These are phyloP conservation scores for Aureobasidium sp. DNA, from an alignment of 2,329 filamentous ascomycete genomes.

Conservation along the genomic window DNA sequence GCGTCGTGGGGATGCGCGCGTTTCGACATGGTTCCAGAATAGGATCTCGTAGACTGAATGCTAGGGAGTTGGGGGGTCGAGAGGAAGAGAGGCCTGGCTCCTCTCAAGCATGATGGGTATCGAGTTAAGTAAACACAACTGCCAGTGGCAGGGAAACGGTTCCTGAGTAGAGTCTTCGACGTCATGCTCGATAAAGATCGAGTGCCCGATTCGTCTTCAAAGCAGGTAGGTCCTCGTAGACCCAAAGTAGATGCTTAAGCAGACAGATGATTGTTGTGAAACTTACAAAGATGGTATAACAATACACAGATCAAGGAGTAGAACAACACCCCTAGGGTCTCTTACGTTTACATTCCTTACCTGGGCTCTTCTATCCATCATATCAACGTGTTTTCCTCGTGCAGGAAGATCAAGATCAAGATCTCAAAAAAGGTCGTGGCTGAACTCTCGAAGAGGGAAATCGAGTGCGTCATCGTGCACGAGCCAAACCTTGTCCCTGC, in stretches of 20 bases:
- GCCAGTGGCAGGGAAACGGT: neutral
- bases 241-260: neutral
- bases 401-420: neutral
- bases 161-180: constrained; percentile 2
- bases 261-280: neutral
- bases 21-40: neutral
- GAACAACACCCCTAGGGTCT: neutral
- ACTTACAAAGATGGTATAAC: neutral
- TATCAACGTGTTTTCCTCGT: neutral
- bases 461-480: neutral
- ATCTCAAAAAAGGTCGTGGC: neutral
- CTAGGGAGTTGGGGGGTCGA: neutral
- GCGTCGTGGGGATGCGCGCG: constrained; percentile 6
- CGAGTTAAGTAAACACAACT: neutral
- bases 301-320: neutral
- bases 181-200: neutral
- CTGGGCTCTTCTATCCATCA: neutral
- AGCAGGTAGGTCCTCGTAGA: neutral
- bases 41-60: neutral
- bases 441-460: neutral
- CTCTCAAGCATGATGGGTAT: neutral
- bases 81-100: neutral
- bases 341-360: neutral
- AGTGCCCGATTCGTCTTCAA: neutral
- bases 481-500: neutral